Base-by-base conservation (phyloP, 441 rosid genomes). In the Raphanus hybrid region DNA sequence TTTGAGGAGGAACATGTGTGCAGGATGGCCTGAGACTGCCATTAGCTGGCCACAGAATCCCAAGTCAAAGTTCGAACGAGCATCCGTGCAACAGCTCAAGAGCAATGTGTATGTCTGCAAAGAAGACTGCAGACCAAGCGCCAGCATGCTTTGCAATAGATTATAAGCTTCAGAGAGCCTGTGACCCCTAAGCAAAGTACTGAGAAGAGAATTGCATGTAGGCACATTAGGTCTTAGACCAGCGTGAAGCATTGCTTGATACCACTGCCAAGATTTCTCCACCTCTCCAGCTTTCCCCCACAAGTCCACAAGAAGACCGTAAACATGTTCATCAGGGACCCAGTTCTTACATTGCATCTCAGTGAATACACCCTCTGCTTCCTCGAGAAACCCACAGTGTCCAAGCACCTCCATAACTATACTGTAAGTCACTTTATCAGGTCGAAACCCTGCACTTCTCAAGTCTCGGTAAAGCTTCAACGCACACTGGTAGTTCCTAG, bases 371-470 rank as follows among this genome's bases (percentile, higher is more conserved):
- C 82, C 90, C 81, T 95, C 97, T 55, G 93, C 96, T 87, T 95
- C 99, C 76, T 89, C 93, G 6, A 92, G 98, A 84, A 73, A 84
- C 43, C 98, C 98, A 83, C 90, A 90, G 57, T 92, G 97, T 69
- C 99, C 97, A 59, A 95, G 95, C 75, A 87, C 99, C 87, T 95
- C 99, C 98, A 92, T 95, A 43, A 95, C 92, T 77, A 95, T 91
- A 79, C 96, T 92, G 81, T 92, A 95, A 4, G 91, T 91, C 82
- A 95, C 95, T 81, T 95, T 95, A 79, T 95, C 97, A 0, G 99
- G 98, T 80, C 84, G 88, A 82, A 87, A 90, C 69, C 99, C 98
- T 6, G 88, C 90, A 73, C 57, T 79, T 81, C 86, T 91, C 96
- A 94, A 84, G 75, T 88, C 94, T 8, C 91, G 88, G 80, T 92